Base-by-base conservation (phyloP, 495 filamentous ascomycete genomes). In the Amniculicola lignicola region DNA sequence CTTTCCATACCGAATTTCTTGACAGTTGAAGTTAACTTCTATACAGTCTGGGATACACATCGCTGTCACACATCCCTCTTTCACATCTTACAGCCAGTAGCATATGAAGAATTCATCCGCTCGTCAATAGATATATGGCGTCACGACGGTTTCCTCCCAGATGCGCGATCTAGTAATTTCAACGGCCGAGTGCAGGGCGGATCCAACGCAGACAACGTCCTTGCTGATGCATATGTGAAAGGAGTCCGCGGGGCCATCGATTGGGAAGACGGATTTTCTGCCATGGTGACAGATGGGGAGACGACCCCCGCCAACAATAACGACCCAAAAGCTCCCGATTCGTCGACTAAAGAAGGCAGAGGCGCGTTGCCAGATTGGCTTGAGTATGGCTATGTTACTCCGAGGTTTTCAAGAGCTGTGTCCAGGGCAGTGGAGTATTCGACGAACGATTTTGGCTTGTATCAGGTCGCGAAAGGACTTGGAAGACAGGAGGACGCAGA, bases 151-250 rank as follows among this genome's bases (percentile, higher is more conserved):
- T 88, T 77, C 60, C 50, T 70, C 41, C 67, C 67, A 0, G 69
- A 71, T 49, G 69, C 62, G 12, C 62, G 69, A 4, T 70, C 69
- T 3, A 83, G 79, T 11, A 86, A 88, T 66, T 88, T 77, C 69
- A 89, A 87, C 54, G 86, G 86, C 39, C 75, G 79, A 11, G 77
- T 76, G 1, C 86, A 90, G 70, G 88, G 85, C 5, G 86, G 86
- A 6, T 87, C 81, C 5, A 88, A 88, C 57, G 80, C 81, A 1
- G 86, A 90, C 66, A 87, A 85, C 54, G 74, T 90, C 6, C 76
- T 90, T 21, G 86, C 85, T 0, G 86, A 90, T 61, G 84, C 85
- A 1, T 89, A 83, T 56, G 79, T 89, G 28, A 89, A 89, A 53
- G 83, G 84, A 1, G 79, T 89, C 18, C 73, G 79, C 10, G 79